Evolutionary conservation across 352 stramenopile genomes (phyloP), one percentile per base, ranked within the genome.

Genomic region (Poterioochromonas sp.): DNA sequence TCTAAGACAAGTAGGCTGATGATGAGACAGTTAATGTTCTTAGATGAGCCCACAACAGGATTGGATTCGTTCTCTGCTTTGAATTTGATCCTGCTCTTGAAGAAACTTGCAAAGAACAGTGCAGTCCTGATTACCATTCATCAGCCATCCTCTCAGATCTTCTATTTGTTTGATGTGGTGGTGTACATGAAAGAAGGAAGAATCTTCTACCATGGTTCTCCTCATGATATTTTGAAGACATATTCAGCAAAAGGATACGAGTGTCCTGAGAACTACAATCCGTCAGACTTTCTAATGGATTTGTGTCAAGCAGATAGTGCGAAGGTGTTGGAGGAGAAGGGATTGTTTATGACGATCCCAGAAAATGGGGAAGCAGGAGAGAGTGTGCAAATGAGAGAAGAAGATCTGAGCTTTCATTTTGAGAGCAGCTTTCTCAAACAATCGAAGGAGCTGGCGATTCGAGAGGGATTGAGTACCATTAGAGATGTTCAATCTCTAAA

Each of bases 71-170:
- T 86, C 44, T 88, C 84, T 0, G 91, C 91, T 22, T 89, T 94
- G 58, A 83, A 92, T 62, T 83, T 95, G 32, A 91, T 94, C 79
- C 87, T 87, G 35, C 85, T 92, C 0, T 84, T 95, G 29, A 90
- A 91, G 70, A 92, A 93, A 78, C 87, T 95, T 68, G 89, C 90
- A 12, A 79, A 83, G 70, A 89, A 89, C 0, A 80, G 85, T n/a
- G 92, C 87, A 0, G 85, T 96, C 41, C 83, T 95, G 0, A 94
- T 91, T 71, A 95, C 90, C 3, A 96, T 96, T 80, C 91, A 96
- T 79, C 91, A 96, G 82, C 91, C 91, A 26, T 88, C 85, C 29
- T 89, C 86, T 0, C 87, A 94, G 62, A 87, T 95, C 3, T 94
- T 96, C 44, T 85, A 86, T 32, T 85, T 90, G 34, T 95, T 77